phyloP scores from a whole-genome alignment of 75 land plant species.

The Adiantum capillusveneris region DNA sequence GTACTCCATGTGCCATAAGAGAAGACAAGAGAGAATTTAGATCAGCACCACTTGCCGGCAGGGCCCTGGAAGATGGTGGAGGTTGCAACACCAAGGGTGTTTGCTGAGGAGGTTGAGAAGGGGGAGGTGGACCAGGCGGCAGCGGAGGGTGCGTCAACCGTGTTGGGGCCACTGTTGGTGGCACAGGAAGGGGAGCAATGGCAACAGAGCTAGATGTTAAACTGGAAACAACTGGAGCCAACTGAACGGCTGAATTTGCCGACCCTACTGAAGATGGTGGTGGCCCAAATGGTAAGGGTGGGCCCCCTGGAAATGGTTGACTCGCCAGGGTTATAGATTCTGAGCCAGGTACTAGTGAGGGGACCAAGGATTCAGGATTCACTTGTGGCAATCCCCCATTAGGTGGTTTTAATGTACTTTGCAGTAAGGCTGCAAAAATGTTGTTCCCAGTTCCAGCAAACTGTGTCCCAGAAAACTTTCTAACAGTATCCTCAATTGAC shows the following conservation, averaged over 20 bases:
- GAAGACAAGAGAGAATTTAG: slow-evolving; percentile 32
- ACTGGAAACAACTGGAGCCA: too few species aligned
- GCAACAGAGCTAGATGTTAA: too few species aligned
- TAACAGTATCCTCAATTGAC: too few species aligned
- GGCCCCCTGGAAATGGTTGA: not conserved
- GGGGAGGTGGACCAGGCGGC: slow-evolving; percentile 74
- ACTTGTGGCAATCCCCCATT: too few species aligned
- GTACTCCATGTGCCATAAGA: slow-evolving; percentile 65
- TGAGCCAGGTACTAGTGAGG: not conserved
- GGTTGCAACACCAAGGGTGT: not conserved
- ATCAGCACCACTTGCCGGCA: slow-evolving; percentile 8
- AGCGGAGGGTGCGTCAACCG: slow-evolving; percentile 39
- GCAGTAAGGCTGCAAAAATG: too few species aligned
- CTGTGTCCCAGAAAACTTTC: too few species aligned
- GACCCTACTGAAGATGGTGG: not conserved
- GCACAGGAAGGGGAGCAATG: not conserved
- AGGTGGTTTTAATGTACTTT: too few species aligned
- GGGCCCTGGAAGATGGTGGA: not conserved
- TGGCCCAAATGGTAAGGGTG: not conserved
- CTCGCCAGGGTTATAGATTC: not conserved
- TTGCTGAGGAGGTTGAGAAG: too few species aligned
- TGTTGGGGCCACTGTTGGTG: not conserved
- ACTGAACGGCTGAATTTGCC: too few species aligned
- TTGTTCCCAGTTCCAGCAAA: too few species aligned
- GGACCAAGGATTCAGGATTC: not conserved